Evolutionary conservation across 2,329 filamentous ascomycete species (phyloP), one percentile per base, ranked within the genome.

Genomic region (Cercospora zeae-maydis): DNA sequence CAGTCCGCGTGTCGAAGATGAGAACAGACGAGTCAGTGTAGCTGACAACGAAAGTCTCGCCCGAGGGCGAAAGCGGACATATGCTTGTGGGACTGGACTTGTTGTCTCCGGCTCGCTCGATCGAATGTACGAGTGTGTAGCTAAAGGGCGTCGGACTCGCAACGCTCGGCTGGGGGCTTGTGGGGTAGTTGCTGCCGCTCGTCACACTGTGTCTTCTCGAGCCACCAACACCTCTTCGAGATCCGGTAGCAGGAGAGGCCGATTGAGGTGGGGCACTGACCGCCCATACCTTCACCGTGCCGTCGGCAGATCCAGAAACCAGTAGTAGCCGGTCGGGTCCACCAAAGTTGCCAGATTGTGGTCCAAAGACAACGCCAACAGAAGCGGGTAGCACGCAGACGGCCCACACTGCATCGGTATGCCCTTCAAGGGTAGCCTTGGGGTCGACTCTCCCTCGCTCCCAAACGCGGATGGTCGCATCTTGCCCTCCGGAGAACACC

Each of bases 401-500:
- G 2, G 92, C 89, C 95, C 95, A 99, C 4, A 99, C 92, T 3
- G 93, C 92, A 80, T 99, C 95, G 0, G 90, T 96, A 73, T 98
- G 67, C 0, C 93, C 93, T 69, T 97, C 92, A 3, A 99, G 82
- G 0, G 92, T 96, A 1, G 92, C 92, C 77, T 98, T 98, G 7
- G 95, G 92, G 74, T 98, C 95, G 33, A 99, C 92, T 52, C 93
- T 84, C 30, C 93, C 93, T 56, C 93, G 86, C 77, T 99, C 93
- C 95, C 95, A 99, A 0, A 99, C 92, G 31, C 93, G 87, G 37
- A 99, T 88, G 6, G 92, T 96, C 16, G 91, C 87, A 76, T 99
- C 95, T 75, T 97, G 92, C 3, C 95, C 95, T 64, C 95, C 95
- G 4, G 93, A 98, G 77, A 99, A 99, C 68, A 99, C 93, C 95